Evolutionary conservation across 352 stramenopile species (phyloP), one percentile per base, ranked within the genome.

Genomic region (Plasmopara halstedii): DNA sequence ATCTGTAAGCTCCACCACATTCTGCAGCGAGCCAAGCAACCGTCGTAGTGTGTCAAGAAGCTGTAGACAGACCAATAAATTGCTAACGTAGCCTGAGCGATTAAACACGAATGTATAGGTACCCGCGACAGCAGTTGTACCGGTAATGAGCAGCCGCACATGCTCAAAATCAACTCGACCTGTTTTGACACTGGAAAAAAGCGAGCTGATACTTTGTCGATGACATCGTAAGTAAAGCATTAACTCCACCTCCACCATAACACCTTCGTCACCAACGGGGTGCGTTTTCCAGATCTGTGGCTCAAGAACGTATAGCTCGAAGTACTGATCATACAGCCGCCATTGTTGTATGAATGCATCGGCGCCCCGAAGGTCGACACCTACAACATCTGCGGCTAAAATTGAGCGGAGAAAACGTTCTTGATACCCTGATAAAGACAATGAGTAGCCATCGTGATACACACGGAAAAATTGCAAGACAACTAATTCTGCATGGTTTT

Each of bases 221-320:
- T 63, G 46, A 40, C 62, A 67, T n/a, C 62, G 62, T 23, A 67
- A 45, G 23, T 63, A 62, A 21, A 65, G 11, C 42, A 59, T 56
- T 15, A 62, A 46, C 22, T 67, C 57, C 9, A 64, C 58, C 23
- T 58, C 36, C 20, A 62, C 53, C 42, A 65, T 50, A 8, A 61
- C 50, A 17, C 42, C 48, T 21, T 62, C 41, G 23, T 67, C 46
- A 13, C 58, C 50, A 22, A 44, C 26, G 20, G 21, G 19, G 14
- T 63, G 41, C 0, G 38, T 49, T 34, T 61, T 64, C 50, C 51
- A 54, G 33, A 48, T 38, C 19, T 62, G 41, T 8, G 62, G 62
- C 35, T 59, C 50, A 8, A 71, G 42, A 18, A 46, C 43, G 21
- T 27, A 64, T 25, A 45, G 37, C 2, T 46, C 34, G 42, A 63